Evolutionary conservation across 23 red algal species (phyloP).

Genomic region (Chondrus crispus): DNA sequence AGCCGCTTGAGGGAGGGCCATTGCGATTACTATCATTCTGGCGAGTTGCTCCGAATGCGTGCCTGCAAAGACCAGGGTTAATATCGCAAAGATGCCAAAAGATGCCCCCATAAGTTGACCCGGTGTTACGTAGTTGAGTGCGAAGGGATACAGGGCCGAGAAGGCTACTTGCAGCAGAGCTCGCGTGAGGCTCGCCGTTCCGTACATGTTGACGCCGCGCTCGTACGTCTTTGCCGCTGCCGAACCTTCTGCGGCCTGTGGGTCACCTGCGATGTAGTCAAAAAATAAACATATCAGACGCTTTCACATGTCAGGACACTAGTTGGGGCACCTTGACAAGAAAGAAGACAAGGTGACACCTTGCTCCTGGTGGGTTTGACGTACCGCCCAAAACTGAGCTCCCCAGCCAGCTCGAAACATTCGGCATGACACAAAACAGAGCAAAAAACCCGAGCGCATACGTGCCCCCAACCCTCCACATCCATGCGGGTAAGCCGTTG

Average conservation of each 20-base stretch:
- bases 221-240: neutral
- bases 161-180: conserved; percentile 23
- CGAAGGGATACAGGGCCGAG: conserved; percentile 42
- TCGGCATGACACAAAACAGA: conserved; percentile 56
- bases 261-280: conserved; percentile 7
- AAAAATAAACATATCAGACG: neutral
- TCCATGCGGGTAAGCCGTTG: conserved; percentile 12
- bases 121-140: neutral
- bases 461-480: conserved; percentile 38
- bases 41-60: neutral
- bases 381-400: conserved; percentile 55
- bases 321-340: neutral
- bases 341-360: neutral
- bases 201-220: conserved; percentile 43
- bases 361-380: neutral
- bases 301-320: too few species aligned
- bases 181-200: conserved; percentile 18
- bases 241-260: conserved; percentile 25
- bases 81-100: conserved; percentile 32
- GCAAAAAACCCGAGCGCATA: conserved; percentile 42
- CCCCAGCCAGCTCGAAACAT: conserved; percentile 63
- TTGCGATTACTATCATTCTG: neutral
- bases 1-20: conserved; percentile 24
- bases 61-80: neutral
- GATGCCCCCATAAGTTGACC: conserved; percentile 25